Evolutionary conservation across 257 asterid genomes (phyloP), one percentile per base, ranked within the genome.

Genomic region (Solanum bulbocastanum): DNA sequence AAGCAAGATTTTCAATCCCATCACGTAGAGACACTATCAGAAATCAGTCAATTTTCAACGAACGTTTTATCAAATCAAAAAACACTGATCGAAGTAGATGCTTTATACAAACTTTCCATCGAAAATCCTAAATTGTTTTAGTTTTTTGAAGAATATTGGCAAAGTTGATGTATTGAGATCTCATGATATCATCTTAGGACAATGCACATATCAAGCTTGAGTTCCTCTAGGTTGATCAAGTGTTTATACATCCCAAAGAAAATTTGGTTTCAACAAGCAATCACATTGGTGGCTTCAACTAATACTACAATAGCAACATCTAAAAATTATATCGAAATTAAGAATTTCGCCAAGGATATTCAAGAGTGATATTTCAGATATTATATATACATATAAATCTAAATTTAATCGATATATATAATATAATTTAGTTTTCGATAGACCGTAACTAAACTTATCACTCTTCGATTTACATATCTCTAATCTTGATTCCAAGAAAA

Each of bases 161-260:
- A 33, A 33, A 16, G 81, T 73, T 10, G 52, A 37, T 22, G 52
- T 74, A 74, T 2, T 74, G 83, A 74, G 10, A 74, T 74, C 65
- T 78, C 39, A 14, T 78, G 9, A 14, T 78, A 78, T 78, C 84
- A 42, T 6, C 84, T 42, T 78, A 42, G 84, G 35, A 5, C 15
- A 8, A 79, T 15, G 65, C 84, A 42, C n/a, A 8, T 44, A 42
- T 44, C 84, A 15, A 79, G 65, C 60, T 79, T 78, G 65, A 78
- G 62, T 42, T 42, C 25, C 39, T 42, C 84, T 79, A 79, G 84
- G 84, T 79, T 44, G 65, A 79, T 79, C 65, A 79, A 42, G 30
- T 25, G 10, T 27, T 25, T 79, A 73, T 36, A 73, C 22, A 73
- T 73, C 23, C 25, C 37, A 25, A 44, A 42, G 9, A 25, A 78